These are phyloP conservation scores for Alternaria sp. DNA, from an alignment of 2,329 filamentous ascomycete genomes.

Conservation along the genomic window DNA sequence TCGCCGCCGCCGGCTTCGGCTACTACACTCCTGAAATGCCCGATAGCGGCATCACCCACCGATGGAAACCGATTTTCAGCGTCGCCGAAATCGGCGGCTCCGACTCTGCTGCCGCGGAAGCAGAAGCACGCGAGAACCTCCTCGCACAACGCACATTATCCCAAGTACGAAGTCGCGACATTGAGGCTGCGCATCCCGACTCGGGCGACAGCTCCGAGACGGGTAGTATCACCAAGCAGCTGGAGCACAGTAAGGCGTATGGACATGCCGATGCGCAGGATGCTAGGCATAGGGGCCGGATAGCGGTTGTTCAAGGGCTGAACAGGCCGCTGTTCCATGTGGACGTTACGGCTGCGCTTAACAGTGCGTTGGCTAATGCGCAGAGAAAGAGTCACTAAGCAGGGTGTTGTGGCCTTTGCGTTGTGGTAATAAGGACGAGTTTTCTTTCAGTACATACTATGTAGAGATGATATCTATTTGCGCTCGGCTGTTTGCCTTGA, in stretches of 20 bases:
- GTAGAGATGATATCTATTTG: slow-evolving; percentile 1
- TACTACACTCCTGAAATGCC: slow-evolving; percentile 67
- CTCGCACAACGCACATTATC: slow-evolving; percentile 24
- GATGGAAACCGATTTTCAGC: slow-evolving; percentile 93
- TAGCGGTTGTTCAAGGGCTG: slow-evolving; percentile 76
- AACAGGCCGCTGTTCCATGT: slow-evolving; percentile 96
- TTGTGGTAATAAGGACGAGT: not conserved
- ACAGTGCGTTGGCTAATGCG: slow-evolving; percentile 84
- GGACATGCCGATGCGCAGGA: slow-evolving; percentile 38
- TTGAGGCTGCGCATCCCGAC: slow-evolving; percentile 24
- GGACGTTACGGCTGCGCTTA: slow-evolving; percentile 88
- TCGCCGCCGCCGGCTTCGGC: slow-evolving; percentile 89
- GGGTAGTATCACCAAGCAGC: slow-evolving; percentile 41
- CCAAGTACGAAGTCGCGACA: slow-evolving; percentile 58
- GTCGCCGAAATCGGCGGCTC: slow-evolving; percentile 85
- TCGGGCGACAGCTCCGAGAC: slow-evolving; percentile 24
- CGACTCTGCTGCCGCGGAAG: slow-evolving; percentile 73
- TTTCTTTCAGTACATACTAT: not conserved
- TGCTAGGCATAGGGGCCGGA: slow-evolving; percentile 36
- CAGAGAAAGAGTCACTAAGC: slow-evolving; percentile 44
- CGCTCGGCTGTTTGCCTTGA: not conserved
- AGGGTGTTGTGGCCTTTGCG: not conserved
- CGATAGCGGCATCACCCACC: slow-evolving; percentile 60
- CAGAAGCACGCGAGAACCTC: slow-evolving; percentile 70
- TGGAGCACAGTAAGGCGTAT: slow-evolving; percentile 42